phyloP scores from a whole-genome alignment of 2,329 filamentous ascomycete species.

The Fusarium xyrophilum region DNA sequence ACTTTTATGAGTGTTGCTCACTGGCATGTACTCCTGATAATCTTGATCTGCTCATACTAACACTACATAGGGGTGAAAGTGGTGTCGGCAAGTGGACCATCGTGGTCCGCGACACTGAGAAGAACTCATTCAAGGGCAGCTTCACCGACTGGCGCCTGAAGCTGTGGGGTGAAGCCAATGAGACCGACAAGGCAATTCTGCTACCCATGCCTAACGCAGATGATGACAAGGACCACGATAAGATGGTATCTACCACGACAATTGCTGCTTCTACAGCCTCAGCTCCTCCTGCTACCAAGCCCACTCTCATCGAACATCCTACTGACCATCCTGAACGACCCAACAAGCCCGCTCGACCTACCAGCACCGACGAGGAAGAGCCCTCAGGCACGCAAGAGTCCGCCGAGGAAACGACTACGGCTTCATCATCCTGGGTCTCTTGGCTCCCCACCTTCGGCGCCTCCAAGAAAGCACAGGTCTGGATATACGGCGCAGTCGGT shows the following conservation, averaged over 20 bases:
- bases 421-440: constrained; percentile 77
- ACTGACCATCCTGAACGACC: constrained; percentile 71
- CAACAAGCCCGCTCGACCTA: constrained; percentile 55
- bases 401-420: constrained; percentile 52
- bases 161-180: constrained; percentile 89
- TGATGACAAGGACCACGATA: constrained; percentile 83
- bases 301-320: constrained; percentile 55
- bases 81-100: constrained; percentile 91
- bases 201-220: constrained; percentile 83
- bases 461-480: constrained; percentile 84
- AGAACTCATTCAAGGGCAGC: constrained; percentile 77
- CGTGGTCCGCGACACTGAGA: constrained; percentile 81
- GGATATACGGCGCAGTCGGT: constrained; percentile 89
- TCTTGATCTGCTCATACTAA: constrained; percentile 40
- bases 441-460: constrained; percentile 92
- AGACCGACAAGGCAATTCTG: constrained; percentile 73
- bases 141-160: constrained; percentile 94
- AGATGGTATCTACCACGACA: constrained; percentile 61
- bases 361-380: constrained; percentile 37
- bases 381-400: constrained; percentile 44
- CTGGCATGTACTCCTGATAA: constrained; percentile 66
- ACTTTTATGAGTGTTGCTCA: constrained; percentile 99
- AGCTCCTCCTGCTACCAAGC: constrained; percentile 52
- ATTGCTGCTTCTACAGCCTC: constrained; percentile 71
- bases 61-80: constrained; percentile 74